Base-by-base conservation (phyloP, 129 eudicot genomes). In the Ambrosia trifida region DNA sequence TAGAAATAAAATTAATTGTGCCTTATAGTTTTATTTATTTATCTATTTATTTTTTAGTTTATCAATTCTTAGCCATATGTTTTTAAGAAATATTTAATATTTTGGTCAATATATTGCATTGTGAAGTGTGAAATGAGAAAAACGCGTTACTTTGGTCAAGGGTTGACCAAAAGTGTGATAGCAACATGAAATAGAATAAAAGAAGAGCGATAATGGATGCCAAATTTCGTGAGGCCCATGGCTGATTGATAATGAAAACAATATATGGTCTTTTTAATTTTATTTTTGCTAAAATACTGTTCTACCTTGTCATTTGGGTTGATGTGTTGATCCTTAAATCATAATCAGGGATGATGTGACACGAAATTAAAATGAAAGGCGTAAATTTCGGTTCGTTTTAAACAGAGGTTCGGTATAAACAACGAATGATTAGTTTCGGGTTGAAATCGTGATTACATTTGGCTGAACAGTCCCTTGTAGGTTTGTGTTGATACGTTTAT, bases 71-170 rank as follows among this genome's bases (percentile, higher is more conserved):
- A 7, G 14, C 35, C 35, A 11, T 57, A 17, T 11, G 47, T 57
- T 20, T 20, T 57, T 35, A 59, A 46, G 65, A 16, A 31, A 20
- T 20, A 5, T 10, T n/a, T n/a, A n/a, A n/a, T 24, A 24, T 24
- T 24, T 69, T 71, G 3, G 30, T 64, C 16, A n/a, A n/a, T 36
- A 36, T 36, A 36, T 36, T 36, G 8, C 8, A 30, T 6, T 49
- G n/a, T 63, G 66, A 65, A 49, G 3, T 49, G n/a, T 63, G 66
- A 65, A 49, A 6, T 3, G 63, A 24, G 19, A 35, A 36, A 63
- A 75, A 75, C 79, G 79, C 73, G 66, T 66, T 65, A 13, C 31
- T 33, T 41, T 50, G 58, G 40, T 40, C 54, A 66, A 75, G 47
- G 43, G 6, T 14, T n/a, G 12, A 70, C 31, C 16, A 49, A 7